Evolutionary conservation across 768 basidiomycete genomes (phyloP), one percentile per base, ranked within the genome.

Genomic region (Rhizopogon vinicolor): DNA sequence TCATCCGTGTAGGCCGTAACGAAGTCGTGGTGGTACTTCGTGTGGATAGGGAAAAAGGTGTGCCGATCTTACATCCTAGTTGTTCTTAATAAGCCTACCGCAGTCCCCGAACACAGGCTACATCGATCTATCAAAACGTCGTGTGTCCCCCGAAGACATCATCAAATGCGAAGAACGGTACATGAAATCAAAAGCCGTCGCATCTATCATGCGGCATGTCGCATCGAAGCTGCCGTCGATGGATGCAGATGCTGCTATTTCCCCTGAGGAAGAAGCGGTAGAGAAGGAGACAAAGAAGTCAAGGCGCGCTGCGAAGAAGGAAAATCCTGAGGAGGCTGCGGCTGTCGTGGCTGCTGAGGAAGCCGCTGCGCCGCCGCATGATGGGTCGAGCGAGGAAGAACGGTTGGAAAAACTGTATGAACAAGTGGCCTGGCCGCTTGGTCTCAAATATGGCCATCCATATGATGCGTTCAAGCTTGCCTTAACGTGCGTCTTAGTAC

Each of bases 1-100:
- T 99, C 56, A 99, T 99, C 70, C 81, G 95, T 37, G 93, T 98
- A 7, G 97, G 97, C 19, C 82, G 97, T 64, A 99, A 99, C 70
- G 96, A 98, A 68, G 96, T 98, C 58, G 97, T 98, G 57, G 95
- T 99, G 60, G 97, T 98, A 0, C 84, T 98, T 53, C 81, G 97
- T 60, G 96, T 99, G 25, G 97, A 99, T 80, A 97, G 97, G 72
- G 97, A 98, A 74, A 99, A 99, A 77, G 96, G 94, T 91, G 51
- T 56, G 80, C 67, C 22, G 37, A 18, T 25, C 12, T 40, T 35
- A 3, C 22, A 41, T 44, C 29, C n/a, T 22, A 28, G 2, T 14
- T n/a, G 33, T 45, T 8, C 10, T 53, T 50, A 19, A 39, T 45
- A 41, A 16, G 28, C 13, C 54, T 33, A 37, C n/a, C 51, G 50